Conservation (phyloP, 805 yeast genomes). For the Zygoascus bituminiphila region DNA sequence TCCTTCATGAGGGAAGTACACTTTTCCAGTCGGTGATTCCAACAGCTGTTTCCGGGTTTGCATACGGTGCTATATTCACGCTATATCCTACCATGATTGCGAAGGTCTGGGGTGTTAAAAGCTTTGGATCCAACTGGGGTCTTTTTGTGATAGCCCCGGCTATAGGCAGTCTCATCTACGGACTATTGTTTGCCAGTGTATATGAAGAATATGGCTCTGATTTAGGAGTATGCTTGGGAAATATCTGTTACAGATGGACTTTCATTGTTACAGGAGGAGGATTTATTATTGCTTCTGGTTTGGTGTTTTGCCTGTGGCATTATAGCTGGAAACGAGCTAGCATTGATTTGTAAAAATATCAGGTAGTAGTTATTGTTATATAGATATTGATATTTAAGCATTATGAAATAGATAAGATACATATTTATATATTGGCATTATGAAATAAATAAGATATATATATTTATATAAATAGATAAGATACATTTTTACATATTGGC, state of each 20-base stretch:
- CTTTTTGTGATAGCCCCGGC: slow-evolving; percentile 85
- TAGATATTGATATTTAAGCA: neutral
- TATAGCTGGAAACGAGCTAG: slow-evolving; percentile 14
- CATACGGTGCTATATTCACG: slow-evolving; percentile 81
- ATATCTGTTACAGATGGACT: slow-evolving; percentile 22
- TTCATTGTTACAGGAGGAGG: slow-evolving; percentile 23
- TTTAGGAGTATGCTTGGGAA: slow-evolving; percentile 12
- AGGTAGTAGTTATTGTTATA: neutral
- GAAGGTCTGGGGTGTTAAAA: slow-evolving; percentile 77
- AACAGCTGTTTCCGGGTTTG: slow-evolving; percentile 53
- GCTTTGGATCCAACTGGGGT: slow-evolving; percentile 92
- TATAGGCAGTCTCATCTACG: slow-evolving; percentile 60
- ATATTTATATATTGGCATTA: too few relatives aligned
- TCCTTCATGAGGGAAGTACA: slow-evolving; percentile 17
- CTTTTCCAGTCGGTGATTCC: slow-evolving; percentile 16
- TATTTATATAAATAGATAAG: too few relatives aligned
- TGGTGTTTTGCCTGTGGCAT: slow-evolving; percentile 15
- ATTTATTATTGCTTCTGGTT: slow-evolving; percentile 16
- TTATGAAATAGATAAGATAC: too few relatives aligned
- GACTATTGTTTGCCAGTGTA: slow-evolving; percentile 57
- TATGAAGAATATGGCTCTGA: slow-evolving; percentile 36
- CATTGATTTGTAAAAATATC: neutral
- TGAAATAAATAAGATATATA: too few relatives aligned
- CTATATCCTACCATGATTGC: slow-evolving; percentile 79
- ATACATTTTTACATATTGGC: too few relatives aligned